Conservation (phyloP, 345 rosid species). For the Iberis pinnata region DNA sequence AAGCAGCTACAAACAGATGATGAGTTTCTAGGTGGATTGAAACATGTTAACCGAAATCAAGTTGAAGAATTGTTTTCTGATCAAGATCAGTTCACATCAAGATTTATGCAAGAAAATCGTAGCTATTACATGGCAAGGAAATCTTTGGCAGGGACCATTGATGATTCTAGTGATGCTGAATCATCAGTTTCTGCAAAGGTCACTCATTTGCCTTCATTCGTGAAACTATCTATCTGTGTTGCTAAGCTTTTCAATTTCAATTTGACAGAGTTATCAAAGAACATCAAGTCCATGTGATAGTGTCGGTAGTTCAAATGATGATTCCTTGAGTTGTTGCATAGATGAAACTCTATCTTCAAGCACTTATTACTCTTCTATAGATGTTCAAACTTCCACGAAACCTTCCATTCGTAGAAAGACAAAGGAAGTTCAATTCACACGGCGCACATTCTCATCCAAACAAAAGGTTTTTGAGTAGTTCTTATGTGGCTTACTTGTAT, state of each 20-base stretch:
- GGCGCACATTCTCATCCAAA: not conserved
- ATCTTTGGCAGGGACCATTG: constrained; percentile 8
- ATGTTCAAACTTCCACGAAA: constrained; percentile 1
- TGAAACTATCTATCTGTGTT: not conserved
- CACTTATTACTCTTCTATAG: constrained; percentile 11
- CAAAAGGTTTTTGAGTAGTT: constrained; percentile 17
- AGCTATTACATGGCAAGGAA: constrained; percentile 16
- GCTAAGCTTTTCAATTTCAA: not conserved
- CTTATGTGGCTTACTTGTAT: too few species aligned
- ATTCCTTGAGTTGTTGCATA: not conserved
- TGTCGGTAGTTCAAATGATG: not conserved
- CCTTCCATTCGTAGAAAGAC: not conserved
- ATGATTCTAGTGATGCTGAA: constrained; percentile 7
- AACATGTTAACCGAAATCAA: not conserved
- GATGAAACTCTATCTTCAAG: too few species aligned
- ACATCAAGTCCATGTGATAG: constrained; percentile 10
- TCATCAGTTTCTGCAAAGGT: constrained; percentile 15
- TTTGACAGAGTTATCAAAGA: constrained; percentile 25
- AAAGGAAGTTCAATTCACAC: not conserved
- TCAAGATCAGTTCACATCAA: not conserved
- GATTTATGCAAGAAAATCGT: constrained; percentile 3
- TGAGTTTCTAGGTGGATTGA: not conserved
- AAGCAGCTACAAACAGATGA: constrained; percentile 6
- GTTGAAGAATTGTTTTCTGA: not conserved
- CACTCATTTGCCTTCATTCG: not conserved